Percentiles rank a stretch among this genome's conserved stretches.
Conservation (phyloP, 1,284 basidiomycete species). For the Paramarasmius palmivorus region DNA sequence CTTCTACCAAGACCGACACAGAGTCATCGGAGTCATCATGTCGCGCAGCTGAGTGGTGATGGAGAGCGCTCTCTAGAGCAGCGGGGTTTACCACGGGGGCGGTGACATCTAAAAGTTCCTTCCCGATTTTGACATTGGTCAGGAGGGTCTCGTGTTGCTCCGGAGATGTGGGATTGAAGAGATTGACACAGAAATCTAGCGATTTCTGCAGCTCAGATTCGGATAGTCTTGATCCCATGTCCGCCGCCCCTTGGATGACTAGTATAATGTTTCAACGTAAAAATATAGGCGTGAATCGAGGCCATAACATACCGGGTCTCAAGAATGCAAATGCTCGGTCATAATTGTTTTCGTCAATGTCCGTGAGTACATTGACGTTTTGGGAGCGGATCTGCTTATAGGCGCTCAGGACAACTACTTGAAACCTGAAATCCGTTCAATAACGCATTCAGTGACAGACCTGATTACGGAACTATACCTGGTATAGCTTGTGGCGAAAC, state of each 20-base stretch:
- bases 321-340: constrained; percentile 66
- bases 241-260: constrained; percentile 78
- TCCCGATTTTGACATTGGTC: constrained; percentile 25
- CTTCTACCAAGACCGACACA: constrained; percentile 21
- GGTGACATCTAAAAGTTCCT: constrained; percentile 46
- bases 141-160: constrained; percentile 46
- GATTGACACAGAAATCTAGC: constrained; percentile 58
- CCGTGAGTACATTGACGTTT: constrained; percentile 53
- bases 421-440: constrained; percentile 44
- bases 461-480: constrained; percentile 29
- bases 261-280: neutral
- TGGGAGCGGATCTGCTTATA: constrained; percentile 73
- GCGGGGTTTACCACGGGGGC: constrained; percentile 44
- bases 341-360: constrained; percentile 67
- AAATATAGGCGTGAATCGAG: neutral
- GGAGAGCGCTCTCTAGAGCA: constrained; percentile 35
- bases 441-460: neutral
- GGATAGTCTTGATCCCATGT: constrained; percentile 67
- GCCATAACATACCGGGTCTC: constrained; percentile 48
- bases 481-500: constrained; percentile 64
- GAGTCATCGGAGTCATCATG: constrained; percentile 14
- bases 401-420: constrained; percentile 72
- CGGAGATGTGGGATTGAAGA: constrained; percentile 57
- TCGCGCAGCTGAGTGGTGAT: constrained; percentile 9
- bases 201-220: constrained; percentile 69